These are phyloP conservation scores for Fusarium sp. DNA, from an alignment of 2,329 filamentous ascomycete species.

Conservation along the genomic window DNA sequence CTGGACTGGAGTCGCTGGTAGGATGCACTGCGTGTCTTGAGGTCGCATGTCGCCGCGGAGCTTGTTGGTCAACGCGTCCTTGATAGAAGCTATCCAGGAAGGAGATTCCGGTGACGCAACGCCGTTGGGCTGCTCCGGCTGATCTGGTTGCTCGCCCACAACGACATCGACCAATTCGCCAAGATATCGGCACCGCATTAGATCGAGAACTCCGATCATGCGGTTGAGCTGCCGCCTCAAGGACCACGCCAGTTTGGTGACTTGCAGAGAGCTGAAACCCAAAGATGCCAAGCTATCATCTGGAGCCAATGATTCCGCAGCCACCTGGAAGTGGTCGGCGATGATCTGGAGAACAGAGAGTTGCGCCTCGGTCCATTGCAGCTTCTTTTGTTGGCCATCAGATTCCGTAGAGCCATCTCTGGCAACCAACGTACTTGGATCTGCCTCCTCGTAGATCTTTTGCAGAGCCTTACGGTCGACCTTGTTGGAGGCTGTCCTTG, in stretches of 20 bases:
- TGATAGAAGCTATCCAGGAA: slow-evolving; percentile 10
- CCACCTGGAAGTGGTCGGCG: slow-evolving; percentile 18
- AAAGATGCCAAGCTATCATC: slow-evolving; percentile 23
- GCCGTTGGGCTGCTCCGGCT: neutral
- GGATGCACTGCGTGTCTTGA: neutral
- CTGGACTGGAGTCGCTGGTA: slow-evolving; percentile 19
- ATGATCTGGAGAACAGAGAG: neutral
- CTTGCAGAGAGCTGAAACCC: slow-evolving; percentile 25
- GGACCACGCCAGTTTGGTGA: slow-evolving; percentile 25
- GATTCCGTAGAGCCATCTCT: neutral
- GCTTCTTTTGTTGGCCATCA: neutral
- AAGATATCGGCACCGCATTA: slow-evolving; percentile 13
- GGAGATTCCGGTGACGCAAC: neutral
- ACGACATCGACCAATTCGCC: slow-evolving; percentile 14
- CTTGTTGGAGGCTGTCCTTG: slow-evolving; percentile 24
- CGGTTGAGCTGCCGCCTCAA: slow-evolving; percentile 16
- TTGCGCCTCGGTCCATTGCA: neutral
- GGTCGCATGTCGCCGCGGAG: slow-evolving; percentile 4
- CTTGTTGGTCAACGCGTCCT: neutral
- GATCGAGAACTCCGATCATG: slow-evolving; percentile 18
- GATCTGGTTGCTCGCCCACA: neutral
- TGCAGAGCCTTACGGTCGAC: slow-evolving; percentile 27
- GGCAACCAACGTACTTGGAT: slow-evolving; percentile 7
- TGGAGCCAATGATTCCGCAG: neutral
- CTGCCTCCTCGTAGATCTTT: neutral